Evolutionary conservation across 2,329 filamentous ascomycete species (phyloP), one percentile per base, ranked within the genome.

Genomic region (Monosporascus sp.): DNA sequence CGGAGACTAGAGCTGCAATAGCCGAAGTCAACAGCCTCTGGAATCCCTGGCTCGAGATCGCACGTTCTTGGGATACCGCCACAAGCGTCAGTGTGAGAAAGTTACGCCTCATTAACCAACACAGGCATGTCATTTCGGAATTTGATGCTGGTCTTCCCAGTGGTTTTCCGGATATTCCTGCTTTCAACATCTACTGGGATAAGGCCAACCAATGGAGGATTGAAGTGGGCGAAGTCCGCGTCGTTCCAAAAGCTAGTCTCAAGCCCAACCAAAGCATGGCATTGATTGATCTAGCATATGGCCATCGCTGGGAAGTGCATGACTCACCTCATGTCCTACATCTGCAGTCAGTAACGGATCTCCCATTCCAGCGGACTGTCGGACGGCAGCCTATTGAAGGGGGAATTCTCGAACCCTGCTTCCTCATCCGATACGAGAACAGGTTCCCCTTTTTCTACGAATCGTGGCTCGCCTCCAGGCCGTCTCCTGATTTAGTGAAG

Each of bases 1-100:
- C 77, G 1, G 71, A 76, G 37, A 65, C 65, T 2, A 70, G 75
- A 1, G 63, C 63, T 2, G 55, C 72, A 0, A 59, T 72, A 9
- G 62, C 69, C 3, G 55, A 65, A 5, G 73, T 76, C 3, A 68
- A 70, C 5, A 63, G 68, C 6, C 64, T 70, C 17, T 69, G 74
- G 50, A 73, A 73, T 22, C 80, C 80, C 0, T 84, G 81, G 80
- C 52, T 55, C 0, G 50, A 60, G 4, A 60, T 82, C 8, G 74
- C 77, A 0, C 60, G 62, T 20, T 65, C 66, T 4, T 84, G 80
- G 80, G 59, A 58, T 17, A 55, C 52, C 60, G 63, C 67, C 20
- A 61, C 49, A 61, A 70, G 60, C 19, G 56, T 63, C 5, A 73
- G 60, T 27, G 64, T 63, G 26, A 66, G 72, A 38, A 50, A 59